Percentiles rank a stretch among this genome's conserved stretches.
These are phyloP conservation scores for Leccinum pallidistipes DNA, from an alignment of 1,284 basidiomycete genomes.

Conservation along the genomic window DNA sequence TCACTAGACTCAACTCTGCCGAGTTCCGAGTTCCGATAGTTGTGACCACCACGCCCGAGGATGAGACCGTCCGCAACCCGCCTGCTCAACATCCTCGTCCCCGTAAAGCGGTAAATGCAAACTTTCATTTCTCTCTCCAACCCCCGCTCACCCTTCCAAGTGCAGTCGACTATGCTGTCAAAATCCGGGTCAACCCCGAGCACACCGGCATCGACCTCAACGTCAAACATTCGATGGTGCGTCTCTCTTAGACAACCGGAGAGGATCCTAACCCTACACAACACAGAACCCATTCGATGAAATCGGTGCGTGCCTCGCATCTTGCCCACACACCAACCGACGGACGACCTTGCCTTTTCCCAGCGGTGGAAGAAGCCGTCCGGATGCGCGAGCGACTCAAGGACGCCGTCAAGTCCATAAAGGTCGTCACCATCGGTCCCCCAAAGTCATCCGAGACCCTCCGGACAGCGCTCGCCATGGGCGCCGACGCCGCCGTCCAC, in stretches of 20 bases:
- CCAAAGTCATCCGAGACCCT: slow-evolving; percentile 89
- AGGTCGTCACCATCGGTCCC: slow-evolving; percentile 91
- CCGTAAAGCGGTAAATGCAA: slow-evolving; percentile 74
- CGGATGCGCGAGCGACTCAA: slow-evolving; percentile 85
- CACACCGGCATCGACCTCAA: slow-evolving; percentile 92
- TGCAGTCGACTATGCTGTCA: slow-evolving; percentile 84
- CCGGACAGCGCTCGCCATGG: slow-evolving; percentile 97
- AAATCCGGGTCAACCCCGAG: slow-evolving; percentile 91
- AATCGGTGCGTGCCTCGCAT: slow-evolving; percentile 67
- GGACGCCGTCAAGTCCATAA: slow-evolving; percentile 80
- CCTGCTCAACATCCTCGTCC: slow-evolving; percentile 87
- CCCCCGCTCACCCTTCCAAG: slow-evolving; percentile 36
- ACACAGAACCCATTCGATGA: slow-evolving; percentile 93
- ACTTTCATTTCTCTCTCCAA: slow-evolving; percentile 16
- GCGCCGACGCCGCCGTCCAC: slow-evolving; percentile 92
- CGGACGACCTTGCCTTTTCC: neutral
- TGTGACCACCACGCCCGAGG: slow-evolving; percentile 14
- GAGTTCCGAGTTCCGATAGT: slow-evolving; percentile 20
- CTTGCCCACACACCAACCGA: neutral
- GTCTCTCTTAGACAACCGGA: slow-evolving; percentile 21
- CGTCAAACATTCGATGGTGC: slow-evolving; percentile 97
- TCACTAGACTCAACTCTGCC: neutral
- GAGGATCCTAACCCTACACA: neutral
- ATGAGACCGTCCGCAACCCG: slow-evolving; percentile 77
- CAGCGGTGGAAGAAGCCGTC: slow-evolving; percentile 97